Evolutionary conservation across 345 rosid genomes (phyloP), one percentile per base, ranked within the genome.

Genomic region (Trapa incisa): DNA sequence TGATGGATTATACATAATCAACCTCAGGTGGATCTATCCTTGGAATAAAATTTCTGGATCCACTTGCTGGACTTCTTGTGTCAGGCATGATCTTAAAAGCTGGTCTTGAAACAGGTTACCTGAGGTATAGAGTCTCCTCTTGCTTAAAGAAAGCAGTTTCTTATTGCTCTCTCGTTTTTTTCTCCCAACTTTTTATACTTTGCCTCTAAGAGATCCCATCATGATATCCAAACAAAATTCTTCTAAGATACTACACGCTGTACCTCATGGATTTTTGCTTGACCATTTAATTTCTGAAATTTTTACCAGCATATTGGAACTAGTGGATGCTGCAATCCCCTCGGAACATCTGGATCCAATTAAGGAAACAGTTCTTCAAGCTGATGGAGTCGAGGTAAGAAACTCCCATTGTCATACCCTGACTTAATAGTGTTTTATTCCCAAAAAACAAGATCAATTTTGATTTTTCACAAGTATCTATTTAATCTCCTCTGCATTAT

Each of bases 301-400:
- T 8, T 41, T 52, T 37, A 64, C 75, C 48, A 93, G 97, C 75
- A 78, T 93, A 65, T 69, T 93, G 87, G 98, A 93, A 79, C 80
- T 93, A 79, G 98, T 88, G 74, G 98, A 90, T 85, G 96, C 98
- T 75, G 97, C 97, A 70, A 75, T 88, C 66, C 97, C 96, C 15
- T 76, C 77, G 36, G 84, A 90, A 72, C 78, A 83, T 41, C 76
- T 93, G 85, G 84, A 82, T 69, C 90, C 92, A 47, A 75, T 88
- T 54, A 83, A 70, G 70, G 80, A 81, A 72, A 88, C 91, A 65
- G 88, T 93, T 74, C 80, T 86, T 67, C 79, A 80, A 74, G 96
- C 87, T 67, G 83, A 90, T 68, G 98, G 92, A 68, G 97, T 88
- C 71, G 83, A 84, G 92, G 97, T 87, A 73, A 37, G 74, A 47